These are phyloP conservation scores for Beauveria medogensis DNA, from an alignment of 2,329 filamentous ascomycete genomes.

Conservation along the genomic window DNA sequence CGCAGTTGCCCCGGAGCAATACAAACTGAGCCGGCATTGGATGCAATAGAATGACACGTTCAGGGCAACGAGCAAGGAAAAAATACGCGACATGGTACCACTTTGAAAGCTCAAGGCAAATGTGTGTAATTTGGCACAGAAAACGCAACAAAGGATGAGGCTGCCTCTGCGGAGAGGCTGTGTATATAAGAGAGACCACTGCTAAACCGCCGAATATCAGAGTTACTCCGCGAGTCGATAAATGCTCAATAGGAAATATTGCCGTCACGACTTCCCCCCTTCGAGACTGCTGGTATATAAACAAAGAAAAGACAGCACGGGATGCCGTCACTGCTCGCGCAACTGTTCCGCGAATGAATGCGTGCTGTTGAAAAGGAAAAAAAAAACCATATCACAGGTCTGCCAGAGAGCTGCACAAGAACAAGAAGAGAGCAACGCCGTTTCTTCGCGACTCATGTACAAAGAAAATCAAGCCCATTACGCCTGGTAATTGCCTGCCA, in stretches of 20 bases:
- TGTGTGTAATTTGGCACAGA: neutral
- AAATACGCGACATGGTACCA: no score
- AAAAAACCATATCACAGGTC: neutral
- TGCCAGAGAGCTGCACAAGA: neutral
- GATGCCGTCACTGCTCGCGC: neutral
- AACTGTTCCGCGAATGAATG: neutral
- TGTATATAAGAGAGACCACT: neutral
- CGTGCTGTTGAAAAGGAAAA: neutral
- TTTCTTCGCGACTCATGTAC: constrained; percentile 24
- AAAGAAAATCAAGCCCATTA: constrained; percentile 50
- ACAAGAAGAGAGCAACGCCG: neutral
- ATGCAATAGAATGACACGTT: no score
- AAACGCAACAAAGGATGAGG: neutral
- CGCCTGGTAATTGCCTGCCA: constrained; percentile 50
- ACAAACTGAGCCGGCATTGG: no score
- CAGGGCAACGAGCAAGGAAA: neutral
- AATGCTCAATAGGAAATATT: neutral
- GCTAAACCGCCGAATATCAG: neutral
- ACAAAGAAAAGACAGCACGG: neutral
- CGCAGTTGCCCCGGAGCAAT: no score
- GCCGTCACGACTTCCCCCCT: neutral
- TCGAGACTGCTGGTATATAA: neutral
- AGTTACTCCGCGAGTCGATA: neutral
- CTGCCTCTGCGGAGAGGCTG: neutral
- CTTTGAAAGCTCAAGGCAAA: neutral